These are phyloP conservation scores for Epicoccum sorghinum DNA, from an alignment of 2,329 filamentous ascomycete species.

Conservation along the genomic window DNA sequence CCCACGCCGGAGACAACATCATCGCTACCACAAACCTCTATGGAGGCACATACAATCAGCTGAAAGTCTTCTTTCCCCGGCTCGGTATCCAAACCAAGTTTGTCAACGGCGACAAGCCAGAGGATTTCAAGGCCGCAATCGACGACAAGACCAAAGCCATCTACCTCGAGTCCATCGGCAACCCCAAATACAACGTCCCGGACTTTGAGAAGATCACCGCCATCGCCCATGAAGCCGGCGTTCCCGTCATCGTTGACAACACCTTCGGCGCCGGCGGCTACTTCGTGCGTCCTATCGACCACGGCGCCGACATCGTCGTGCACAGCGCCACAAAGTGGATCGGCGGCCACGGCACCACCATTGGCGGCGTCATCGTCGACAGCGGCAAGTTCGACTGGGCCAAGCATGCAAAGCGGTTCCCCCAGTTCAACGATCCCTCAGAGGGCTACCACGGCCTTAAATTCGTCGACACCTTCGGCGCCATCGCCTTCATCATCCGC, in stretches of 20 bases:
- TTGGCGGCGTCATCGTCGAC: conserved; percentile 85
- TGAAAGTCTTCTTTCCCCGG: conserved; percentile 89
- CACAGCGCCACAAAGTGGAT: conserved; percentile 98
- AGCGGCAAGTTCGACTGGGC: conserved; percentile 95
- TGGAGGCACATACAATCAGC: conserved; percentile 95
- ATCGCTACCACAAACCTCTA: conserved; percentile 86
- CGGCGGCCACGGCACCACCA: conserved; percentile 84
- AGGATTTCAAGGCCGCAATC: conserved; percentile 80
- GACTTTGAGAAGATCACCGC: conserved; percentile 87
- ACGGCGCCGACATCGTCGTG: conserved; percentile 91
- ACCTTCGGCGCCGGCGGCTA: conserved; percentile 94
- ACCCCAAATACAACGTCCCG: conserved; percentile 90
- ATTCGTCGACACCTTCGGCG: conserved; percentile 91
- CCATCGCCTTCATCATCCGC: conserved; percentile 81
- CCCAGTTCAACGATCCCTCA: conserved; percentile 87
- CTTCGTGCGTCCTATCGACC: conserved; percentile 83
- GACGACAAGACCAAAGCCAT: conserved; percentile 93
- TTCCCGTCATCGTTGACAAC: conserved; percentile 75
- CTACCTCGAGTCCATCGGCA: conserved; percentile 86
- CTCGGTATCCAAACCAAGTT: conserved; percentile 90
- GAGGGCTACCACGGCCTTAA: conserved; percentile 92
- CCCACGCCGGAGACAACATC: conserved; percentile 89
- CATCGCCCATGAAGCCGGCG: conserved; percentile 71
- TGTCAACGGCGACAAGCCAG: conserved; percentile 77
- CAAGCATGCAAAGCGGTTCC: conserved; percentile 81